phyloP scores from a whole-genome alignment of 495 filamentous ascomycete species.

The Hypoxylon lenormandii region DNA sequence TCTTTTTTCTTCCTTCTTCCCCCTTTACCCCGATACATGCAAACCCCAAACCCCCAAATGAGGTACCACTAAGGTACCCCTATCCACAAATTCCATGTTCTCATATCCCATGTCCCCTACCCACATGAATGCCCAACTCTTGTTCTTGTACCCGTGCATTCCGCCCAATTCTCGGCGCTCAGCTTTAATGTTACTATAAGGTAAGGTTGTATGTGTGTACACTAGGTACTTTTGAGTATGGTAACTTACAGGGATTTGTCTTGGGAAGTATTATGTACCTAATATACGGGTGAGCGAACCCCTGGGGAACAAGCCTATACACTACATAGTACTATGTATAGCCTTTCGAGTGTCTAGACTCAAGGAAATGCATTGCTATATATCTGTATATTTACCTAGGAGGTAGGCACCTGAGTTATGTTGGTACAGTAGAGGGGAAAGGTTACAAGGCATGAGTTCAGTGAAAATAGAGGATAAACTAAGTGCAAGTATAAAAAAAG shows the following conservation, averaged over 20 bases:
- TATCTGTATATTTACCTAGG: no score
- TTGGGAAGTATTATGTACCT: neutral
- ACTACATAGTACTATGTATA: no score
- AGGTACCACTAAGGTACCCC: neutral
- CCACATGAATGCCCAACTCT: conserved; percentile 19
- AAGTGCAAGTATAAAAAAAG: no score
- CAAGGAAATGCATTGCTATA: neutral
- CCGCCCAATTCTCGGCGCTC: conserved; percentile 25
- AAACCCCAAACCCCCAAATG: conserved; percentile 10
- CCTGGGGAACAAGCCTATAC: conserved; percentile 22
- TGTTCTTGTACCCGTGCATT: conserved; percentile 23
- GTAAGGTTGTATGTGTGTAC: no score
- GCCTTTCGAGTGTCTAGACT: conserved; percentile 25
- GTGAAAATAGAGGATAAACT: no score
- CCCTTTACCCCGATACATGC: conserved; percentile 2
- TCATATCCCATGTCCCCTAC: conserved; percentile 5
- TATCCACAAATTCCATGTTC: no score
- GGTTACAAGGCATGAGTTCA: no score
- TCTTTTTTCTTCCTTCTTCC: neutral
- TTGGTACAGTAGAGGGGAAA: no score
- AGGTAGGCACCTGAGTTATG: neutral
- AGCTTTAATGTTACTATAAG: conserved; percentile 1
- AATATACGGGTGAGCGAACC: conserved; percentile 22
- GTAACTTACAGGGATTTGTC: neutral
- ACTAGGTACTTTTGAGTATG: no score